Percentiles rank a stretch among this genome's conserved stretches.
These are phyloP conservation scores for Alternaria brassicicola DNA, from an alignment of 2,329 filamentous ascomycete species.

Conservation along the genomic window DNA sequence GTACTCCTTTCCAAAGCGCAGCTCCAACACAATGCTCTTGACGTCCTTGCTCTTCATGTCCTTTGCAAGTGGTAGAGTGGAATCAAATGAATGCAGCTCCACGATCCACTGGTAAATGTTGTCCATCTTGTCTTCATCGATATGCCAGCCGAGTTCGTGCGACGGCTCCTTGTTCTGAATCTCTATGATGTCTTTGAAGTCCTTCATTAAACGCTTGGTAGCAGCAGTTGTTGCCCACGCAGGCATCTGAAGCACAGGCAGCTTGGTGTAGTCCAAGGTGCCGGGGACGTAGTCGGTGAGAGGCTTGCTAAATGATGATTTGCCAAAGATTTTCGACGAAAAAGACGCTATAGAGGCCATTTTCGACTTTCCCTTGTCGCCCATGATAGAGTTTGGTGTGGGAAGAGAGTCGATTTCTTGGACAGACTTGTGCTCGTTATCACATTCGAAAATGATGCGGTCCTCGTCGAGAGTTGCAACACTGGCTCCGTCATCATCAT, in stretches of 20 bases:
- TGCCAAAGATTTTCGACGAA: slow-evolving; percentile 30
- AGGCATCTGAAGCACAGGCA: slow-evolving; percentile 71
- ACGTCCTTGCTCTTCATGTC: slow-evolving; percentile 72
- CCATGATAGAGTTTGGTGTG: slow-evolving; percentile 34
- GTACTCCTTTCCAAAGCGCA: slow-evolving; percentile 78
- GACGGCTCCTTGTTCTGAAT: slow-evolving; percentile 66
- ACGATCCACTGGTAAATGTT: slow-evolving; percentile 93
- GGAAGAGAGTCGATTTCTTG: slow-evolving; percentile 22
- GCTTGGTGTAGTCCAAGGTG: slow-evolving; percentile 63
- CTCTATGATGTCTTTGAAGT: slow-evolving; percentile 68
- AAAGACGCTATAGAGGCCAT: slow-evolving; percentile 26
- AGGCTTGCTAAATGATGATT: slow-evolving; percentile 26
- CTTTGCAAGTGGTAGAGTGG: slow-evolving; percentile 68
- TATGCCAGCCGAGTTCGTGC: slow-evolving; percentile 81
- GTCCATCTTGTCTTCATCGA: slow-evolving; percentile 68
- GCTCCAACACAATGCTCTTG: slow-evolving; percentile 76
- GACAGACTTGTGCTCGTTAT: slow-evolving; percentile 13
- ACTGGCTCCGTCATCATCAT: slow-evolving; percentile 53
- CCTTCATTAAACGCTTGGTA: slow-evolving; percentile 66
- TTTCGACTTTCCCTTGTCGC: slow-evolving; percentile 38
- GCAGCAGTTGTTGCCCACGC: slow-evolving; percentile 67
- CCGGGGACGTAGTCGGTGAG: slow-evolving; percentile 71
- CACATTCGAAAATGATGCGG: slow-evolving; percentile 48
- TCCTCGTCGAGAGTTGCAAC: slow-evolving; percentile 60
- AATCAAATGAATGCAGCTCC: slow-evolving; percentile 82